Conservation (phyloP, 306 rosid genomes). For the Senna siamea region DNA sequence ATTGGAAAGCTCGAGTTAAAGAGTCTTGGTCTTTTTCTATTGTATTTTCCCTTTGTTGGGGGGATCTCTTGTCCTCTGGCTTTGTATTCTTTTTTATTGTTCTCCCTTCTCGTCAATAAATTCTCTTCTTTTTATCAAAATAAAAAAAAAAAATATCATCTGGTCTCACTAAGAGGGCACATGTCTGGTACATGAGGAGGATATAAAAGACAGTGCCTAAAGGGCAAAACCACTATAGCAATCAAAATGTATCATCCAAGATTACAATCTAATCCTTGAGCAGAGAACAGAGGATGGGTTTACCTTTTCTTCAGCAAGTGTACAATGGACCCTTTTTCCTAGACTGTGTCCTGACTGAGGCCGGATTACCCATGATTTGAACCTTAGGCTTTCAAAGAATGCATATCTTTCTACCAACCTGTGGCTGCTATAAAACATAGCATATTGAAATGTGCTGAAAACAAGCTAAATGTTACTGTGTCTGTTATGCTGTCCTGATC, state of each 20-base stretch:
- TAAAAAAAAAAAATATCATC: slow-evolving; percentile 8
- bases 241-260: background rate
- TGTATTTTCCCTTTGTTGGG: background rate
- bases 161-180: slow-evolving; percentile 6
- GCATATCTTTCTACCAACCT: slow-evolving; percentile 18
- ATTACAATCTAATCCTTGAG: slow-evolving; percentile 9
- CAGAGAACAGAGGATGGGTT: slow-evolving; percentile 19
- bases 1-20: no score
- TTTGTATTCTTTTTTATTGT: background rate
- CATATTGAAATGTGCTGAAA: slow-evolving; percentile 23
- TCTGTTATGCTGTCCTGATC: background rate
- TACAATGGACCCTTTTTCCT: slow-evolving; percentile 15
- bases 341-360: no score
- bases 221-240: background rate
- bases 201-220: background rate
- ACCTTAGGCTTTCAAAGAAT: slow-evolving; percentile 2
- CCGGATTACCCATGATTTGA: slow-evolving; percentile 2
- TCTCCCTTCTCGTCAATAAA: background rate
- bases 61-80: background rate
- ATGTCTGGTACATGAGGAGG: slow-evolving; percentile 16
- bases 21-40: no score
- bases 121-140: background rate
- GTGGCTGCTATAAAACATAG: background rate
- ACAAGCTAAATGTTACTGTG: slow-evolving; percentile 11
- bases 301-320: background rate